phyloP scores from a whole-genome alignment of 768 basidiomycete species.

The Rhizopogon roseolus region DNA sequence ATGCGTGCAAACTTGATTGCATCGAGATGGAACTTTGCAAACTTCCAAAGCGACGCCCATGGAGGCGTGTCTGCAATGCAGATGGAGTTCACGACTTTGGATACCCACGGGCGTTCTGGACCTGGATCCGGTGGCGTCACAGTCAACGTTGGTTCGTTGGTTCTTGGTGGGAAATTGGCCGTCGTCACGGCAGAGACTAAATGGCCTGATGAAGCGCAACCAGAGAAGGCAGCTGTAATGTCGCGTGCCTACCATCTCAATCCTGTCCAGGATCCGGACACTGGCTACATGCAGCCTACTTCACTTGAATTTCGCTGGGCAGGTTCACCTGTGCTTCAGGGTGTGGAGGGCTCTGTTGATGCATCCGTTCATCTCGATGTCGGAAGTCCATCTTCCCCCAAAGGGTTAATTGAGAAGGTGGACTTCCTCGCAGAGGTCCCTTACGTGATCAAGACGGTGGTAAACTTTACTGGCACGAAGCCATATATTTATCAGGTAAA shows the following conservation, averaged over 20 bases:
- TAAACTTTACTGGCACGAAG: constrained; percentile 90
- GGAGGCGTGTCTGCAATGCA: constrained; percentile 81
- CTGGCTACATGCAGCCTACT: constrained; percentile 72
- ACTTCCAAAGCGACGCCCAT: constrained; percentile 76
- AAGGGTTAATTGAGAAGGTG: constrained; percentile 86
- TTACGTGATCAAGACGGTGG: constrained; percentile 83
- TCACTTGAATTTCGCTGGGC: constrained; percentile 76
- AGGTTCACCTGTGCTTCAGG: constrained; percentile 55
- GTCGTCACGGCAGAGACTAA: constrained; percentile 76
- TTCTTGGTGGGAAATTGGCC: constrained; percentile 73
- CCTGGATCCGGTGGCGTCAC: constrained; percentile 77
- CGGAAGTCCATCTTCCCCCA: constrained; percentile 51
- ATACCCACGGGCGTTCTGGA: constrained; percentile 74
- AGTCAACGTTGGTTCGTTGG: constrained; percentile 83
- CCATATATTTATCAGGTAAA: constrained; percentile 91
- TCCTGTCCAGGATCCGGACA: constrained; percentile 64
- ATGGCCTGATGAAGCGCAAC: constrained; percentile 57
- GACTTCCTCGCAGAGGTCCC: constrained; percentile 96
- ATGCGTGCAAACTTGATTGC: constrained; percentile 96
- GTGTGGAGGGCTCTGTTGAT: constrained; percentile 46
- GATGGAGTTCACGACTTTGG: constrained; percentile 93
- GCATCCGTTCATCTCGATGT: constrained; percentile 56
- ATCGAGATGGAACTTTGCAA: constrained; percentile 89
- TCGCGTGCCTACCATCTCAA: constrained; percentile 67
- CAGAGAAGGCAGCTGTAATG: constrained; percentile 42